Conservation (phyloP, 768 basidiomycete species). For the Lactarius akahatsu region DNA sequence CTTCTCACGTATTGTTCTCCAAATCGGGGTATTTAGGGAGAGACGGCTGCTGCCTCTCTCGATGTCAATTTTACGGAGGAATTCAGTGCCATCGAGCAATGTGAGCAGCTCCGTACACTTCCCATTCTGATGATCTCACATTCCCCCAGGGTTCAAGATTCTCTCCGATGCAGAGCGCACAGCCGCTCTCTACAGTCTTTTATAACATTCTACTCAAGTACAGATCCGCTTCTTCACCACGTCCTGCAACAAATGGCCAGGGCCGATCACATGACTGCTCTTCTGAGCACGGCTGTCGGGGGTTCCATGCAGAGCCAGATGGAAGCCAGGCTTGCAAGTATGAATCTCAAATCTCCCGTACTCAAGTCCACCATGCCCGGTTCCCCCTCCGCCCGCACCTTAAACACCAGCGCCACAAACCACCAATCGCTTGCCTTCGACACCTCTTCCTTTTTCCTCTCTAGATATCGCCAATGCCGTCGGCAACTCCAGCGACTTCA, state of each 20-base stretch:
- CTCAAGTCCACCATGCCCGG: slow-evolving; percentile 73
- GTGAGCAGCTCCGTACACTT: slow-evolving; percentile 41
- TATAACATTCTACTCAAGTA: slow-evolving; percentile 64
- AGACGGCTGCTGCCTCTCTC: slow-evolving; percentile 98
- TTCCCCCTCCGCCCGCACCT: slow-evolving; percentile 78
- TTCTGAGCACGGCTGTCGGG: slow-evolving; percentile 90
- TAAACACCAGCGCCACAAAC: slow-evolving; percentile 45
- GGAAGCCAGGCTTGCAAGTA: slow-evolving; percentile 86
- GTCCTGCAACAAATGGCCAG: slow-evolving; percentile 99
- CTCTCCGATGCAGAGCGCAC: too few relatives aligned
- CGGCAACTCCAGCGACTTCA: slow-evolving; percentile 44
- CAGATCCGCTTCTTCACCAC: slow-evolving; percentile 92
- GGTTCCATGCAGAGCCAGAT: slow-evolving; percentile 96
- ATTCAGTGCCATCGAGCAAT: slow-evolving; percentile 98
- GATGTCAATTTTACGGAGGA: slow-evolving; percentile 99
- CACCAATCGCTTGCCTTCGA: slow-evolving; percentile 77
- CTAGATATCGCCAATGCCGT: slow-evolving; percentile 71
- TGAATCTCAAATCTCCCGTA: slow-evolving; percentile 85
- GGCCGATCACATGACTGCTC: slow-evolving; percentile 94
- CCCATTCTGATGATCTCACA: too few relatives aligned
- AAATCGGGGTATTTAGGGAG: slow-evolving; percentile 52
- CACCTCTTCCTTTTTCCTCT: slow-evolving; percentile 52
- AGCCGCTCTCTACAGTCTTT: too few relatives aligned
- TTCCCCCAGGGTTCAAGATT: too few relatives aligned
- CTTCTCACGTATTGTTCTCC: neutral